These are phyloP conservation scores for Beta corolliflora DNA, from an alignment of 179 eudicot genomes.

Conservation along the genomic window DNA sequence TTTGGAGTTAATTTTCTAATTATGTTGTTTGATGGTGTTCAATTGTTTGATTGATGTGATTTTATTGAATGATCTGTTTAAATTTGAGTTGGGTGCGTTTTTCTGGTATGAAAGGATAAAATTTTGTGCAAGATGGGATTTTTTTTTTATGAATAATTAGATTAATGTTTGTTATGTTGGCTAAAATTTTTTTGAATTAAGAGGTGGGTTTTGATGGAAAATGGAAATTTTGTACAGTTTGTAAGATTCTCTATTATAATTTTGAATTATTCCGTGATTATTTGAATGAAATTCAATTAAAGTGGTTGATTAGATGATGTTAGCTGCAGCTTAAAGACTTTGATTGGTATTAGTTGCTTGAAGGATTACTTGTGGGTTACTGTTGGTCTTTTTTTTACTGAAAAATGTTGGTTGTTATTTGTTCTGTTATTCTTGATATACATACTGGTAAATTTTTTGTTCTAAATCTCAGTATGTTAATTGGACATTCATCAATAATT, in stretches of 20 bases:
- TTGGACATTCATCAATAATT: neutral
- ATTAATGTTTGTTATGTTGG: too few relatives aligned
- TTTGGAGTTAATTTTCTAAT: neutral
- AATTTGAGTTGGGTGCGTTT: slow-evolving; percentile 9
- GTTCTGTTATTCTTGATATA: neutral
- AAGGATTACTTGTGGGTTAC: neutral
- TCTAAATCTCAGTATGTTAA: neutral
- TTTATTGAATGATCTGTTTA: neutral
- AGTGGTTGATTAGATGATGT: neutral
- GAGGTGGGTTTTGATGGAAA: neutral
- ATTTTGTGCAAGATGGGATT: slow-evolving; percentile 10
- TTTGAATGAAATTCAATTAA: neutral
- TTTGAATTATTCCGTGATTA: neutral
- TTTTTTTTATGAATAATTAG: neutral
- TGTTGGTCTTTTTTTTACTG: neutral
- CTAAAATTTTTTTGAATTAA: neutral
- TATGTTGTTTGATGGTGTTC: neutral
- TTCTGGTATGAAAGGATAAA: neutral
- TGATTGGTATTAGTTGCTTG: too few relatives aligned
- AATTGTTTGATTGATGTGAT: neutral
- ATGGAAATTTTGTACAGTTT: slow-evolving; percentile 6
- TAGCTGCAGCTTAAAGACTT: neutral
- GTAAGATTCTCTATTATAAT: neutral
- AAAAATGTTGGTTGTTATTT: neutral
- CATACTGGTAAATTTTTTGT: neutral